A percentile compares a stretch with the other conserved stretches of the same genome.
Conservation (phyloP, 139 green algal genomes). For the Chlamydomonas applanata region DNA sequence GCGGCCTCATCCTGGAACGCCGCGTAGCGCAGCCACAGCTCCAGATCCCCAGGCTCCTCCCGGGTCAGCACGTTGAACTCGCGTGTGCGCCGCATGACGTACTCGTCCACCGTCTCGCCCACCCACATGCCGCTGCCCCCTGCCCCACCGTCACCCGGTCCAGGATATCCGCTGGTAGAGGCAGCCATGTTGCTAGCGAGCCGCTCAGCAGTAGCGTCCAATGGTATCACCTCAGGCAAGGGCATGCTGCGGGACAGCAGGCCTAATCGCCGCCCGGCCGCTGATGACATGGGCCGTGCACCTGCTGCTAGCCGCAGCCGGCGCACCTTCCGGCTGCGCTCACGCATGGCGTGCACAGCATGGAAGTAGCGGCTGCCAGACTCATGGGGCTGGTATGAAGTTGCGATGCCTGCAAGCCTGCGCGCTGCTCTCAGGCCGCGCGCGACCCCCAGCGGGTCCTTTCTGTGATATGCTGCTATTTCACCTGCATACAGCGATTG, state of each 20-base stretch:
- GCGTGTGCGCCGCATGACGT: conserved; percentile 54
- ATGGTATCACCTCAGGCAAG: conserved; percentile 39
- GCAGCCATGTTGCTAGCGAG: neutral
- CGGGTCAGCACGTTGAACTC: conserved; percentile 74
- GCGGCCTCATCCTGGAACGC: conserved; percentile 68
- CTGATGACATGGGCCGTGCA: neutral
- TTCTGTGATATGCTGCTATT: conserved; percentile 51
- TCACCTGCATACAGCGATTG: conserved; percentile 56
- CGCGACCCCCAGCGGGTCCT: conserved; percentile 49
- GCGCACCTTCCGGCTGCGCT: conserved; percentile 27
- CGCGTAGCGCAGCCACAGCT: conserved; percentile 85
- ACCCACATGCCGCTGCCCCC: neutral
- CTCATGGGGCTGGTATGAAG: neutral
- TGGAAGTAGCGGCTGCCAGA: conserved; percentile 44
- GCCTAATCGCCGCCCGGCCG: neutral
- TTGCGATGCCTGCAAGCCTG: neutral
- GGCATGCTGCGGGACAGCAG: conserved; percentile 18
- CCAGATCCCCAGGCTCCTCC: conserved; percentile 53
- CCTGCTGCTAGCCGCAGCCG: conserved; percentile 20
- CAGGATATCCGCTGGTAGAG: neutral
- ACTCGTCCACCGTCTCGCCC: conserved; percentile 60
- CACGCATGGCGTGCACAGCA: conserved; percentile 22
- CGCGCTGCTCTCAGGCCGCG: conserved; percentile 2
- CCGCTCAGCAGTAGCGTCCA: conserved; percentile 7
- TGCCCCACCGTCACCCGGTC: conserved; percentile 15